Percentiles rank a stretch among this genome's conserved stretches.
Evolutionary conservation across 371 early-diverging fungal species (phyloP).

Genomic region (Mortierella sp.): DNA sequence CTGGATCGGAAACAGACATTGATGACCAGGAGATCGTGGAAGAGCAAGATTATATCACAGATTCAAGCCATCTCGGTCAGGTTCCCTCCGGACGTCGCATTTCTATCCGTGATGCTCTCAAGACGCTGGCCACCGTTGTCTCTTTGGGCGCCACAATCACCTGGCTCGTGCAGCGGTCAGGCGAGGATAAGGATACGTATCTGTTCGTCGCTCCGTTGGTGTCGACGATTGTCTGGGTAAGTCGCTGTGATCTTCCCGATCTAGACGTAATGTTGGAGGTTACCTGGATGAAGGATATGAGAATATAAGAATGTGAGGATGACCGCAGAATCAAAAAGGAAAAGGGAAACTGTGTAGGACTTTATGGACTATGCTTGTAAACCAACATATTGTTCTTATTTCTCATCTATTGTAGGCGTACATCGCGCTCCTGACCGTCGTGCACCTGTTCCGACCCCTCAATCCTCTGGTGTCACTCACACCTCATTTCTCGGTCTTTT

Average conservation of each 20-base stretch:
- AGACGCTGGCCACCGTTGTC: slow-evolving; percentile 27
- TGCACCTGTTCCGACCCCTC: slow-evolving; percentile 62
- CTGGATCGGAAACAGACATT: slow-evolving; percentile 23
- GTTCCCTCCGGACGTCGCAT: slow-evolving; percentile 46
- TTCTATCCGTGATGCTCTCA: slow-evolving; percentile 41
- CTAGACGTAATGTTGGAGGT: too few species aligned
- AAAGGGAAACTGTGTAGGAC: too few species aligned
- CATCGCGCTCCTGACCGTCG: slow-evolving; percentile 59
- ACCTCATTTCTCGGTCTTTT: slow-evolving; percentile 63
- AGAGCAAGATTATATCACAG: too few species aligned
- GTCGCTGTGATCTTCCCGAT: too few species aligned
- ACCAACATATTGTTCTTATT: too few species aligned
- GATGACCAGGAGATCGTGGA: slow-evolving; percentile 37
- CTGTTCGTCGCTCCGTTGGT: slow-evolving; percentile 41
- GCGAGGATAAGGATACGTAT: slow-evolving; percentile 35
- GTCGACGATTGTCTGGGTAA: slow-evolving; percentile 43
- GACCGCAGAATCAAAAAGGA: too few species aligned
- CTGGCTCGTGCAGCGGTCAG: slow-evolving; percentile 37
- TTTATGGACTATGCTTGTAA: background rate
- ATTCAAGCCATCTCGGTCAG: slow-evolving; percentile 52
- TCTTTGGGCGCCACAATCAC: slow-evolving; percentile 34
- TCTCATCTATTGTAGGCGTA: slow-evolving; percentile 61
- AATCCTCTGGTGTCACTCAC: slow-evolving; percentile 62
- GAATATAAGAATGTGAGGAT: too few species aligned
- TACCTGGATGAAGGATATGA: too few species aligned